Evolutionary conservation across 2,329 filamentous ascomycete species (phyloP).

Genomic region (Coniosporium tulheliwenetii): DNA sequence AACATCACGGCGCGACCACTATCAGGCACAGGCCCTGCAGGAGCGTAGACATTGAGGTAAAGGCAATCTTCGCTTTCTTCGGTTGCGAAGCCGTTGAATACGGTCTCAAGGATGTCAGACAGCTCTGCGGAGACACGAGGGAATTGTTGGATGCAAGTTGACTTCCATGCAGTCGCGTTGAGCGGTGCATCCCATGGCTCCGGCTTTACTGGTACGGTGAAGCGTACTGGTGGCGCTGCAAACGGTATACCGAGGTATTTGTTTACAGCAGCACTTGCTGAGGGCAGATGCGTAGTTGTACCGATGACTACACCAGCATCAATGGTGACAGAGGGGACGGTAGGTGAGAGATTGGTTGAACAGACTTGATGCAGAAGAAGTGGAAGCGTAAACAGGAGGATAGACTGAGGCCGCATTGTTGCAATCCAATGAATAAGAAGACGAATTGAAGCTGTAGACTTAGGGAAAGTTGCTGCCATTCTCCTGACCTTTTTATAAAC

Average conservation of each 20-base stretch:
- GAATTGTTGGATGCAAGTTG: constrained; percentile 9
- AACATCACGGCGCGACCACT: constrained; percentile 16
- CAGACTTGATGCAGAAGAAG: too few relatives aligned
- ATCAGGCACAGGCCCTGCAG: constrained; percentile 8
- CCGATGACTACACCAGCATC: constrained; percentile 6
- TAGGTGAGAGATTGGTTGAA: too few relatives aligned
- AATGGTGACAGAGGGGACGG: constrained; percentile 6
- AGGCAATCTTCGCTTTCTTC: constrained; percentile 18
- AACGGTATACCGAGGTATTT: constrained; percentile 8
- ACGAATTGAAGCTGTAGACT: too few relatives aligned
- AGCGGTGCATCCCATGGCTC: constrained; percentile 3
- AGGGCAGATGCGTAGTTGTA: constrained; percentile 7
- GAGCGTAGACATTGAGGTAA: constrained; percentile 18
- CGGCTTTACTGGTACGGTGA: constrained; percentile 6
- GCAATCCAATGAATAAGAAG: too few relatives aligned
- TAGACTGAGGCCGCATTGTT: too few relatives aligned
- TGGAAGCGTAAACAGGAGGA: too few relatives aligned
- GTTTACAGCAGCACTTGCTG: constrained; percentile 5
- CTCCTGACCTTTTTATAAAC: too few relatives aligned
- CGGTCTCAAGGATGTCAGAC: constrained; percentile 10
- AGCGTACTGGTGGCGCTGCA: constrained; percentile 7
- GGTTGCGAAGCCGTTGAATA: constrained; percentile 16
- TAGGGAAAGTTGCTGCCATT: too few relatives aligned
- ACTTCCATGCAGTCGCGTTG: constrained; percentile 3
- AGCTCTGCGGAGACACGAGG: constrained; percentile 1